These are phyloP conservation scores for Malassezia obtusa DNA, from an alignment of 1,284 basidiomycete genomes.

Conservation along the genomic window DNA sequence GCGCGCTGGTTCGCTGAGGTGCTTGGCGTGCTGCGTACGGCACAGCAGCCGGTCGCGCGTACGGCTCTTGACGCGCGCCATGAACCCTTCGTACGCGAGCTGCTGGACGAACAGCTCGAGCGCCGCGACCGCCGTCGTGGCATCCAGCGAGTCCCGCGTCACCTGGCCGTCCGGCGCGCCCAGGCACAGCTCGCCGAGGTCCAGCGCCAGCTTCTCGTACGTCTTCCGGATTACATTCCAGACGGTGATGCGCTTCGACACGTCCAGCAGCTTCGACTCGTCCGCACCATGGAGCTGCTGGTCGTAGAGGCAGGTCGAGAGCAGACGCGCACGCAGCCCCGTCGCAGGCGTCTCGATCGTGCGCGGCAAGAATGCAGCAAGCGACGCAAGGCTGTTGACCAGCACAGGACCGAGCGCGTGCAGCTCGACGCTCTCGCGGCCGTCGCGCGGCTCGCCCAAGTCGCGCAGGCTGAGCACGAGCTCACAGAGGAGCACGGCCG, in stretches of 20 bases:
- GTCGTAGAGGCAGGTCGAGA: not conserved
- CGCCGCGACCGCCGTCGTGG: not conserved
- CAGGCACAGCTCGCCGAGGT: conserved; percentile 4
- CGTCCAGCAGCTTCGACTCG: not conserved
- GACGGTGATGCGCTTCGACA: conserved; percentile 11
- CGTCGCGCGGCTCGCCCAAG: not conserved
- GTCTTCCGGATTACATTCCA: conserved; percentile 19
- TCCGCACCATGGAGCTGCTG: not conserved
- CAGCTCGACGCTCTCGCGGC: not conserved
- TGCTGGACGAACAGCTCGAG: conserved; percentile 12
- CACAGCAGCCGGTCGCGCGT: conserved; percentile 9
- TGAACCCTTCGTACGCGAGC: conserved; percentile 16
- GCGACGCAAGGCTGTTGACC: not conserved
- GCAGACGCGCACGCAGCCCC: not conserved
- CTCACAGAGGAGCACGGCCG: conserved; percentile 11
- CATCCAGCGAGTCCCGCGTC: not conserved
- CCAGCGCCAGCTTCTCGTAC: conserved; percentile 4
- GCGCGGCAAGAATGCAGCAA: conserved; percentile 7
- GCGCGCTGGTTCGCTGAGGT: conserved; percentile 2
- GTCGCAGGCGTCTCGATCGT: not conserved
- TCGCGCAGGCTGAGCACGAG: not conserved
- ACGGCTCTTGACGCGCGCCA: conserved; percentile 8
- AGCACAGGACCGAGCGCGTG: not conserved
- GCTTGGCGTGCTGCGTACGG: not conserved
- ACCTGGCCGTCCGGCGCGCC: not conserved